Conservation (phyloP, 305 asterid genomes). For the Salvia sclarea region DNA sequence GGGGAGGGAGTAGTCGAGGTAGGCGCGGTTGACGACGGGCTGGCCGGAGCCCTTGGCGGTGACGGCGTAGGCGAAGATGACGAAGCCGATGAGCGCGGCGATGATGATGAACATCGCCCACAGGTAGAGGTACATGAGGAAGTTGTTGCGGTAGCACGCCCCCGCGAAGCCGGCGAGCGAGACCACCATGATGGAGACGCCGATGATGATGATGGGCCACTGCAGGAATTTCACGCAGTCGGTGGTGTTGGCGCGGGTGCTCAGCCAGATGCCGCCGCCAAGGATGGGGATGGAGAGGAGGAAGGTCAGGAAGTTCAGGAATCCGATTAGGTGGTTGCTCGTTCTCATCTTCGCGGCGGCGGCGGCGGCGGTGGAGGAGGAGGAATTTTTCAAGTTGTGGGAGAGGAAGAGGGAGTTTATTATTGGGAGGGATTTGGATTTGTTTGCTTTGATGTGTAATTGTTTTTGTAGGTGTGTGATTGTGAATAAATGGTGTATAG, state of each 20-base stretch:
- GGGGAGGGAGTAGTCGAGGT: constrained; percentile 48
- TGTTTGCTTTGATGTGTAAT: too few relatives aligned
- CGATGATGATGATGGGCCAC: constrained; percentile 70
- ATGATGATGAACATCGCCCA: constrained; percentile 70
- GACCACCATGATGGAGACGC: constrained; percentile 68
- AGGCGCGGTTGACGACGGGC: constrained; percentile 55
- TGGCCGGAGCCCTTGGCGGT: constrained; percentile 67
- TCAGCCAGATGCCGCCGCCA: constrained; percentile 79
- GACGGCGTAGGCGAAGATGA: constrained; percentile 68
- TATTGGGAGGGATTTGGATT: background rate
- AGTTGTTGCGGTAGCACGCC: constrained; percentile 65
- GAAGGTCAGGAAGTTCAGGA: constrained; percentile 61
- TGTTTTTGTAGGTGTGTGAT: too few relatives aligned
- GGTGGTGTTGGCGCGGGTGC: constrained; percentile 74
- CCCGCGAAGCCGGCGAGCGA: constrained; percentile 76
- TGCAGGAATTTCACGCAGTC: constrained; percentile 72
- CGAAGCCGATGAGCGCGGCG: constrained; percentile 57
- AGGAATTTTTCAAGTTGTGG: background rate
- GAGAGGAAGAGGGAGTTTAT: background rate
- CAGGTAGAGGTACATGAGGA: constrained; percentile 68
- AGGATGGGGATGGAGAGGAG: constrained; percentile 60
- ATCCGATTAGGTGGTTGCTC: constrained; percentile 65
- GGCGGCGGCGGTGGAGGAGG: background rate
- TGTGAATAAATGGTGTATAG: background rate
- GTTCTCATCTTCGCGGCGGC: constrained; percentile 44